Evolutionary conservation across 2,329 filamentous ascomycete species (phyloP).

Genomic region (Colletotrichum liaoningense): DNA sequence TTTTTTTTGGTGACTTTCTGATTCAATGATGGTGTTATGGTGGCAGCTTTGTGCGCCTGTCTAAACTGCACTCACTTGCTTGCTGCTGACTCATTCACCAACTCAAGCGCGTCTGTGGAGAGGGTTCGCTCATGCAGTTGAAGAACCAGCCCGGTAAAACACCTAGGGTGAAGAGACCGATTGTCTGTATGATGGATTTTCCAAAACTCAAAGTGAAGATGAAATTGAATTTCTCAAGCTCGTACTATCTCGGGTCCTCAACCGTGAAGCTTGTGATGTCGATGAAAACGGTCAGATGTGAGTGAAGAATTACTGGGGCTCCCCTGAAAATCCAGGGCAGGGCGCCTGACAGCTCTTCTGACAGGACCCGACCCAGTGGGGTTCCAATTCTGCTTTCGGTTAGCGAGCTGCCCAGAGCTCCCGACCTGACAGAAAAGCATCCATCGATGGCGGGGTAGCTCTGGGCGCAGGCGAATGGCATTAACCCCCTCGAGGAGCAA

Average conservation of each 20-base stretch:
- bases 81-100: neutral
- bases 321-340: conserved; percentile 13
- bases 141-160: neutral
- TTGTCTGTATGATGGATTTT: neutral
- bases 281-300: neutral
- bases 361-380: neutral
- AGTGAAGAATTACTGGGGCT: conserved; percentile 4
- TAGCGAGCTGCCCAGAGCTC: conserved; percentile 20
- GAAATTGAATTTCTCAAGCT: no score
- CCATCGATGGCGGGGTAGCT: conserved; percentile 29
- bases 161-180: neutral
- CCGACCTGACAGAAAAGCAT: conserved; percentile 14
- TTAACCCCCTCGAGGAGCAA: no score
- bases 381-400: neutral
- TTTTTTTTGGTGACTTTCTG: no score
- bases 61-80: no score
- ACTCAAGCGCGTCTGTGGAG: no score
- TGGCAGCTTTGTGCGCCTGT: no score
- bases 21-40: no score
- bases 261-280: neutral
- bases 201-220: neutral
- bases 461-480: conserved; percentile 3
- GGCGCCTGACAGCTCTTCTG: neutral
- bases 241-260: neutral
- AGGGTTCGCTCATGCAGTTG: neutral